Evolutionary conservation across 352 stramenopile genomes (phyloP), one percentile per base, ranked within the genome.

Genomic region (Globisporangium spiculum): DNA sequence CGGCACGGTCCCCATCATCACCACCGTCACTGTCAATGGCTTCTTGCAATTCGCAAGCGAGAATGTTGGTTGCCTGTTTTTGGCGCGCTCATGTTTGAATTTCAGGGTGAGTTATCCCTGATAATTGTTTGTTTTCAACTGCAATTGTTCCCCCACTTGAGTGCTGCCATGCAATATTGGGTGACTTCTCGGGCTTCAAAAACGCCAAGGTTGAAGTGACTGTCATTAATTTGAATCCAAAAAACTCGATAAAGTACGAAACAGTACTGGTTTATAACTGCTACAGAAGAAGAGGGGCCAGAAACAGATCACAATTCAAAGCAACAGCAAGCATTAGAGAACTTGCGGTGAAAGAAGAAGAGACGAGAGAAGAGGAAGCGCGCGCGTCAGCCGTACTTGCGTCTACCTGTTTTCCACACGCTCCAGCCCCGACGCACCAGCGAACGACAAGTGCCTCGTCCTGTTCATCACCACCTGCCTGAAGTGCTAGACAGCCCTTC

Each of bases 51-150:
- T 61, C 20, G 30, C 36, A 26, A 54, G 10, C 36, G 34, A 22
- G 60, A 66, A 56, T 66, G 60, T 22, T 66, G 60, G 60, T 32
- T 65, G 38, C 44, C 12, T 54, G 44, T n/a, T 66, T 65, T 66
- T 66, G 60, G 60, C 60, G 60, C 60, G 60, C 44, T 24, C 20
- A 14, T 44, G 32, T 62, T 62, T 62, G 56, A 57, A 65, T 57
- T 65, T 32, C 9, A 38, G 26, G 22, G 16, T 8, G 26, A 7
- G 7, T 44, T 32, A 22, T 44, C 0, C 22, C 54, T 41, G 54
- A 60, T 60, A 60, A 27, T 16, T 36, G 27, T 63, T 53, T 20
- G 3, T 52, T 30, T 16, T 12, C 48, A 55, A 18, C 50, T 30
- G 50, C 50, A 56, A 56, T 7, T 30, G n/a, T 8, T 22, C 32